Conservation (phyloP, 2,329 filamentous ascomycete species). For the Mariannaea sp. region DNA sequence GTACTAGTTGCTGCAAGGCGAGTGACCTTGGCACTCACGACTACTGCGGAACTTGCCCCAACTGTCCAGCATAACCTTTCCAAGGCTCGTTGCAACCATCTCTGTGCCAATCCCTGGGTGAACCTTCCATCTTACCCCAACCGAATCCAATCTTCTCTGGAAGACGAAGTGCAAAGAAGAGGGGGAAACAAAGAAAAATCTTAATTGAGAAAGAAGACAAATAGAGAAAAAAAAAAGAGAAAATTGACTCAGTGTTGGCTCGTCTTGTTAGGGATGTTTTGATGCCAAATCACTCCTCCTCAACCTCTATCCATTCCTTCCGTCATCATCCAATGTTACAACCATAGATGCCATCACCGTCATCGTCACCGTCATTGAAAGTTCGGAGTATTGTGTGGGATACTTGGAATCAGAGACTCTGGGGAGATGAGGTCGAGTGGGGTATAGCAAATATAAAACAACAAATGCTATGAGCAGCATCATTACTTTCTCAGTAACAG, state of each 20-base stretch:
- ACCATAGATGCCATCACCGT: not conserved
- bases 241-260: conserved; percentile 6
- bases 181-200: not conserved
- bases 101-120: too few species aligned
- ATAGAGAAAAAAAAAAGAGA: not conserved
- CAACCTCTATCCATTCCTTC: not conserved
- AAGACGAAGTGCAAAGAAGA: too few species aligned
- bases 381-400: not conserved
- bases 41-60: conserved; percentile 41
- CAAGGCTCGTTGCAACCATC: too few species aligned
- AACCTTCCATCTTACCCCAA: too few species aligned
- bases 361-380: not conserved
- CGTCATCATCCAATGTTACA: not conserved
- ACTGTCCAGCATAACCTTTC: conserved; percentile 34
- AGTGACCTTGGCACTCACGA: conserved; percentile 41
- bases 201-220: too few species aligned
- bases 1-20: conserved; percentile 40
- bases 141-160: too few species aligned
- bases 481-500: not conserved
- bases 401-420: not conserved
- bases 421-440: not conserved
- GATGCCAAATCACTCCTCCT: not conserved
- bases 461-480: conserved; percentile 1
- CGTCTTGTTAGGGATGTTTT: conserved; percentile 4
- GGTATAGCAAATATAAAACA: conserved; percentile 13